Evolutionary conservation across 306 rosid genomes (phyloP), one percentile per base, ranked within the genome.

Genomic region (Quercus engelmannii): DNA sequence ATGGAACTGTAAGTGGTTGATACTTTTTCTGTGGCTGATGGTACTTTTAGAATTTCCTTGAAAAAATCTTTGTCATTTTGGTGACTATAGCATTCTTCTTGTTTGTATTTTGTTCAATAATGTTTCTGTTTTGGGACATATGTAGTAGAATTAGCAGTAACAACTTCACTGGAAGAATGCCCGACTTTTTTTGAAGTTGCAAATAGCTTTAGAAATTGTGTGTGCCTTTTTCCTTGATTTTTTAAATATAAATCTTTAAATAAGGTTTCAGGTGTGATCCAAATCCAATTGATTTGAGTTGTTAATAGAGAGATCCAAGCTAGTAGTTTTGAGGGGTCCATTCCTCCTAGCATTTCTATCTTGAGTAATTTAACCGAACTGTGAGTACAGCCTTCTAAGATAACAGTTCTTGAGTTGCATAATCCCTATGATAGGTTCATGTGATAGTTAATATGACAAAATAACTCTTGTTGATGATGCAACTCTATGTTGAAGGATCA

Each of bases 111-210:
- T 15, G 4, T 5, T 43, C 31, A 69, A 11, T 38, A 1, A 9
- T 71, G 43, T 23, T 71, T 38, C 12, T 1, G 23, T 49, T 10
- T 38, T 76, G 30, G 18, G 11, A 64, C 21, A 17, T 26, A 20
- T 71, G 28, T 79, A 84, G 84, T 23, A 11, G 3, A 43, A 73
- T 84, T 30, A 79, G 84, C 35, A 77, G 87, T 19, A 84, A 84
- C 65, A 76, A 84, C 77, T 80, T 84, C 77, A 77, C 8, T 14
- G 82, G 87, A 80, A 84, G 59, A 59, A 73, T 84, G 20, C 84
- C 87, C 0, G 11, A 80, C 25, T 64, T 65, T 38, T 76, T 76
- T 41, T 56, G 0, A 4, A 65, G 70, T 35, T 80, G 77, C 82
- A 59, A 69, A 68, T 43, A 51, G 1, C 79, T 84, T 5, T 13